Percentiles rank a stretch among this genome's conserved stretches.
Conservation (phyloP, 495 filamentous ascomycete genomes). For the Aspergillus asperescens region DNA sequence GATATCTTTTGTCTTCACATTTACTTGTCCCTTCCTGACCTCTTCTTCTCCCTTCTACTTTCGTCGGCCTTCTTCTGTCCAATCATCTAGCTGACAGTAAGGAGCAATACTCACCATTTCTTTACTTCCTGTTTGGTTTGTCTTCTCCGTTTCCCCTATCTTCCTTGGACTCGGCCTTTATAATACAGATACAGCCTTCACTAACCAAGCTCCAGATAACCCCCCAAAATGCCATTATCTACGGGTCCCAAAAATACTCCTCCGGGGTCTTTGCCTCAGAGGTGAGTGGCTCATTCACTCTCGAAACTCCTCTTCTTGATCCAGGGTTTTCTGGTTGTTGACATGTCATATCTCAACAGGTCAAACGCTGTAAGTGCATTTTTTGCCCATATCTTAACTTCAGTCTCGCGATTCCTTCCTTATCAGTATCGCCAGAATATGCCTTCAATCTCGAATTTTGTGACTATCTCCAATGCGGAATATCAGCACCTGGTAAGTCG, state of each 20-base stretch:
- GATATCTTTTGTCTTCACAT: background rate
- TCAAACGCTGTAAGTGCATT: constrained; percentile 8
- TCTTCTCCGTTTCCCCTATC: background rate
- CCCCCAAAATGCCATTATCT: constrained; percentile 13
- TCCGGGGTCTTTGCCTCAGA: background rate
- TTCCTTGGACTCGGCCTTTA: too few relatives aligned
- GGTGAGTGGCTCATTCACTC: too few relatives aligned
- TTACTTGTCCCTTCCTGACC: background rate
- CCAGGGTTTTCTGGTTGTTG: background rate
- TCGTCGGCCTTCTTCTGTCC: background rate
- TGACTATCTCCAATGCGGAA: constrained; percentile 50
- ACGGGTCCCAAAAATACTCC: background rate
- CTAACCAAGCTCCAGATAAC: background rate
- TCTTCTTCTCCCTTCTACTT: background rate
- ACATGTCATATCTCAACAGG: constrained; percentile 1
- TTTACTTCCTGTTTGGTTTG: too few relatives aligned
- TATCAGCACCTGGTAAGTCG: constrained; percentile 50
- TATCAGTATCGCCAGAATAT: background rate
- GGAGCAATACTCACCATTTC: background rate
- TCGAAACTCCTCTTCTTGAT: too few relatives aligned
- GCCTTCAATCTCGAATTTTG: constrained; percentile 31
- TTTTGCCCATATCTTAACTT: background rate
- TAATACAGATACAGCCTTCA: constrained; percentile 4
- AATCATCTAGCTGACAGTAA: background rate
- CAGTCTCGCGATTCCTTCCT: background rate